Evolutionary conservation across 768 basidiomycete species (phyloP), one percentile per base, ranked within the genome.

Genomic region (Hypholoma fasciculare): DNA sequence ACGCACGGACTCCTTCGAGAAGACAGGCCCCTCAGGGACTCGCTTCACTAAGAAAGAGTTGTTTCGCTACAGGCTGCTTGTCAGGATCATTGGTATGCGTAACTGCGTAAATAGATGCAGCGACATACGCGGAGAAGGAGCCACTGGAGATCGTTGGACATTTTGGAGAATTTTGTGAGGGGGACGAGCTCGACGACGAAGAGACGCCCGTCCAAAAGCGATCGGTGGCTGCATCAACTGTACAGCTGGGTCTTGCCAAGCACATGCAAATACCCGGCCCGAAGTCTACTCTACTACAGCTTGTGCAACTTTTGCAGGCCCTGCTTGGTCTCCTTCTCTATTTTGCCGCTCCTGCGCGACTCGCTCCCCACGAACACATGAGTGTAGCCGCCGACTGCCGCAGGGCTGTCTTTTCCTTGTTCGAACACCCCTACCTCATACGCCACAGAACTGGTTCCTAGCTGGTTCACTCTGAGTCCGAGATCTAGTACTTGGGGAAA

Each of bases 111-210:
- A 42, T 7, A 13, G 7, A 37, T 34, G 6, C 58, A 43, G 8
- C 52, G 46, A 85, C 89, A 70, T 69, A 92, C 91, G 71, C 91
- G 91, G 73, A 92, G 76, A 61, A 96, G 88, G 72, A 94, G 88
- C 94, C 94, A 96, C 79, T 95, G 84, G 75, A 96, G 91, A 74
- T 96, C 93, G 80, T 78, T 71, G 69, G 92, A 92, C 92, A 94
- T 94, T 71, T 76, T 85, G 78, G 70, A 50, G 52, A 20, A 64
- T 63, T 56, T 34, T 34, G 23, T 64, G 52, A 64, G 64, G 60
- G 65, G 62, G 56, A 64, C 64, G 61, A 51, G 55, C 56, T 49
- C 39, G 64, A 56, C 66, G 59, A 60, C 59, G 64, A 63, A 19
- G 47, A 43, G 51, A 34, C 17, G 16, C 30, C 16, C 34, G 38